A percentile compares a stretch with the other conserved stretches of the same genome.
Conservation (phyloP, 345 rosid genomes). For the Lepidium didymum region DNA sequence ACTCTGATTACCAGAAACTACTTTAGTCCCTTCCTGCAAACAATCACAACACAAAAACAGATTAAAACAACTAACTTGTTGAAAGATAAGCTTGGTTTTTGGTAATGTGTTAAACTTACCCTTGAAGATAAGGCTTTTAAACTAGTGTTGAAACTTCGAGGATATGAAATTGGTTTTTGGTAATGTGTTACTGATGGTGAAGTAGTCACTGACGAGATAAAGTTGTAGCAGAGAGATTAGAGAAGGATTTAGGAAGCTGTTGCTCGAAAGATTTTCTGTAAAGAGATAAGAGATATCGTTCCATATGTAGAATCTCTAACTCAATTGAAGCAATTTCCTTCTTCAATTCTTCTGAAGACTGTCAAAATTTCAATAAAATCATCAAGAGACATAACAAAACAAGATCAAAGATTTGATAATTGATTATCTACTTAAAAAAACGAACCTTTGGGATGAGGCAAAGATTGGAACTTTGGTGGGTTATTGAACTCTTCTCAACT, state of each 20-base stretch:
- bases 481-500: conserved; percentile 29
- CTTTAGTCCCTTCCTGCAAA: conserved; percentile 39
- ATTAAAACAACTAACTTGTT: not conserved
- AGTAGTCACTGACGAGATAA: conserved; percentile 19
- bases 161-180: conserved; percentile 33
- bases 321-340: conserved; percentile 63
- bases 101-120: conserved; percentile 36
- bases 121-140: conserved; percentile 32
- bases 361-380: not conserved
- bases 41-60: not conserved
- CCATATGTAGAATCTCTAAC: conserved; percentile 61
- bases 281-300: conserved; percentile 58
- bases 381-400: not conserved
- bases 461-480: conserved; percentile 26
- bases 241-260: conserved; percentile 26
- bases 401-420: not conserved
- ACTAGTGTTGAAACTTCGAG: conserved; percentile 31
- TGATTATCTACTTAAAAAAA: not conserved
- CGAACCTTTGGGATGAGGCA: conserved; percentile 13
- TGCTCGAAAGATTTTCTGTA: conserved; percentile 64
- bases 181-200: conserved; percentile 26
- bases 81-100: not conserved
- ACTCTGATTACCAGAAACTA: conserved; percentile 45
- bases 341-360: conserved; percentile 61
- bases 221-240: conserved; percentile 24